Percentiles rank a stretch among this genome's conserved stretches.
Conservation (phyloP, 2,329 filamentous ascomycete species). For the Claviceps citrina region DNA sequence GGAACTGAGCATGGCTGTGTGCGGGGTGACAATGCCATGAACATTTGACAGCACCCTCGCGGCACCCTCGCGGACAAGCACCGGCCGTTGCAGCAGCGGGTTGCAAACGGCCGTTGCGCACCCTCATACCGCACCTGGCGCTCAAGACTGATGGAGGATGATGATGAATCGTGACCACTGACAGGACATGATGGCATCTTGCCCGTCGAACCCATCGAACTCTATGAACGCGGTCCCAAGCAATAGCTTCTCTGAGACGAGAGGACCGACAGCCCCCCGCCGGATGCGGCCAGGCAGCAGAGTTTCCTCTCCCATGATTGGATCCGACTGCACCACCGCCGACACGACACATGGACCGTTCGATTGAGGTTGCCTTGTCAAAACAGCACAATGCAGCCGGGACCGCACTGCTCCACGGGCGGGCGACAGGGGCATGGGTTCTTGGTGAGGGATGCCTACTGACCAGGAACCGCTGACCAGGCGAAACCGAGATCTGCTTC, state of each 20-base stretch:
- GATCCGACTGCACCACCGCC: constrained; percentile 1
- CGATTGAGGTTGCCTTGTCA: neutral
- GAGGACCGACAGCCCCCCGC: neutral
- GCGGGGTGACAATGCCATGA: neutral
- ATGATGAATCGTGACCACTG: neutral
- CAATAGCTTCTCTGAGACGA: neutral
- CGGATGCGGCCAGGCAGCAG: constrained; percentile 15
- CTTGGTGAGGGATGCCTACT: too few relatives aligned
- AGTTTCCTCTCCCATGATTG: constrained; percentile 15
- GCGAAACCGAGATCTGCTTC: too few relatives aligned
- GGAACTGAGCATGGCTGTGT: too few relatives aligned
- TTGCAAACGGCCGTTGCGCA: neutral
- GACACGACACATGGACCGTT: too few relatives aligned
- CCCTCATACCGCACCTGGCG: too few relatives aligned
- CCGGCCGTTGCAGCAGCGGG: neutral
- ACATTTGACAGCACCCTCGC: too few relatives aligned
- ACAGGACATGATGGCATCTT: neutral
- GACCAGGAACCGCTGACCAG: too few relatives aligned
- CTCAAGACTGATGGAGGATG: neutral
- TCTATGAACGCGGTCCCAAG: neutral
- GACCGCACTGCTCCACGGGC: neutral
- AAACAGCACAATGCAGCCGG: neutral
- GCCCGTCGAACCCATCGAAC: neutral
- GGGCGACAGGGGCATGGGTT: too few relatives aligned
- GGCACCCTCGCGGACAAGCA: neutral